A percentile compares a stretch with the other conserved stretches of the same genome.
These are phyloP conservation scores for Aegilops speltoides DNA, from an alignment of 176 grass and related monocot species.

Conservation along the genomic window DNA sequence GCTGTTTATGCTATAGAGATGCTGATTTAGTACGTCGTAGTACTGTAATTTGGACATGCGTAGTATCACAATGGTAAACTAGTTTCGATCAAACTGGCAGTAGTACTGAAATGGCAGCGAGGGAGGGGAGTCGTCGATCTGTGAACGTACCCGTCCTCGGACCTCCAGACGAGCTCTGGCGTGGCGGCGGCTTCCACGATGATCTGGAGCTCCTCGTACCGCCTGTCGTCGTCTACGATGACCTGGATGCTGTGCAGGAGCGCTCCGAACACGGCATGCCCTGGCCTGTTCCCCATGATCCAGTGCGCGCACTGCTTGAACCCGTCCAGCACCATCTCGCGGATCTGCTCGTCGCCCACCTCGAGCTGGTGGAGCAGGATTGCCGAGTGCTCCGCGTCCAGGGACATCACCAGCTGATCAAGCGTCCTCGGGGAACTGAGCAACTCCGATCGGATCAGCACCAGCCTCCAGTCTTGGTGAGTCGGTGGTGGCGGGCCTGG, in stretches of 20 bases:
- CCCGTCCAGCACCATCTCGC: neutral
- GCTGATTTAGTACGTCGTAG: too few species aligned
- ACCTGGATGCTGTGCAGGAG: neutral
- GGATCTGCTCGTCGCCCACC: neutral
- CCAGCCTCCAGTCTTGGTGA: neutral
- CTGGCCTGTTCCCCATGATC: neutral
- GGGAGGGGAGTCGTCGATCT: neutral
- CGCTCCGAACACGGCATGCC: neutral
- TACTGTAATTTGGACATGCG: too few species aligned
- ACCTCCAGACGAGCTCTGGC: neutral
- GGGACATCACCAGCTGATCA: neutral
- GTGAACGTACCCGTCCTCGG: neutral
- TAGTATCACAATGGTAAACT: too few species aligned
- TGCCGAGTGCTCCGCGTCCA: neutral
- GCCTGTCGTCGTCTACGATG: too few species aligned
- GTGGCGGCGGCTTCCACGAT: neutral
- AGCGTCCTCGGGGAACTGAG: too few species aligned
- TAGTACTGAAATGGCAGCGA: too few species aligned
- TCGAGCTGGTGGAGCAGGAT: neutral
- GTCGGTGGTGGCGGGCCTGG: neutral
- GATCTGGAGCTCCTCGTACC: neutral
- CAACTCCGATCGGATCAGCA: neutral
- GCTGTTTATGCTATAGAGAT: too few species aligned
- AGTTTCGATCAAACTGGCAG: too few species aligned
- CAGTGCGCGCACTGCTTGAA: neutral